Conservation (phyloP, 805 yeast species). For the Hanseniaspora singularis region DNA sequence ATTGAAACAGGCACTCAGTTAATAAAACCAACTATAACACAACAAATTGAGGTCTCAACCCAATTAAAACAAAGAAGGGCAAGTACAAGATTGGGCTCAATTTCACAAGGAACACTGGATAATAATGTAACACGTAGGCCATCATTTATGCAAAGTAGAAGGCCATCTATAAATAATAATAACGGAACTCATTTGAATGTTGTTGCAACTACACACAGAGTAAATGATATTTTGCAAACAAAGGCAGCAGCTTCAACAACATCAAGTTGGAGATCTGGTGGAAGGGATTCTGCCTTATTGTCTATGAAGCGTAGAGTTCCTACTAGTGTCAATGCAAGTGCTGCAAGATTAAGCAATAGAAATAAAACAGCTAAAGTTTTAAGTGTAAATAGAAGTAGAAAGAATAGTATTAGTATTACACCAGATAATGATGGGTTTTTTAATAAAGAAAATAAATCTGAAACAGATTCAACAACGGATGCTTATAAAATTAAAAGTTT, state of each 20-base stretch:
- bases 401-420: slow-evolving; percentile 6
- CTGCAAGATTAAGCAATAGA: background rate
- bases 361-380: background rate
- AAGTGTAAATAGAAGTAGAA: slow-evolving; percentile 1
- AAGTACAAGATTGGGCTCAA: slow-evolving; percentile 17
- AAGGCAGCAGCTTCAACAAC: slow-evolving; percentile 19
- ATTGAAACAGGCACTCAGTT: background rate
- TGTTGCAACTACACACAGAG: slow-evolving; percentile 8
- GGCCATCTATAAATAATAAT: slow-evolving; percentile 2
- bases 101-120: slow-evolving; percentile 15
- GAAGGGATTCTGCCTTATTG: slow-evolving; percentile 24
- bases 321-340: background rate
- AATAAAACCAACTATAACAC: background rate
- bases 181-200: slow-evolving; percentile 1
- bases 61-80: slow-evolving; percentile 15
- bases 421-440: slow-evolving; percentile 10
- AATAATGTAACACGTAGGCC: slow-evolving; percentile 14
- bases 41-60: background rate
- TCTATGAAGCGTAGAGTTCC: slow-evolving; percentile 25
- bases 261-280: slow-evolving; percentile 20
- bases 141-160: slow-evolving; percentile 12
- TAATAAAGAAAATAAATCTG: background rate
- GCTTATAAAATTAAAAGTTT: slow-evolving; percentile 29
- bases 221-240: slow-evolving; percentile 10
- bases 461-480: slow-evolving; percentile 2